A percentile compares a stretch with the other conserved stretches of the same genome.
Conservation (phyloP, 225 moss, liverwort and hornwort species). For the Sphagnum contortum region DNA sequence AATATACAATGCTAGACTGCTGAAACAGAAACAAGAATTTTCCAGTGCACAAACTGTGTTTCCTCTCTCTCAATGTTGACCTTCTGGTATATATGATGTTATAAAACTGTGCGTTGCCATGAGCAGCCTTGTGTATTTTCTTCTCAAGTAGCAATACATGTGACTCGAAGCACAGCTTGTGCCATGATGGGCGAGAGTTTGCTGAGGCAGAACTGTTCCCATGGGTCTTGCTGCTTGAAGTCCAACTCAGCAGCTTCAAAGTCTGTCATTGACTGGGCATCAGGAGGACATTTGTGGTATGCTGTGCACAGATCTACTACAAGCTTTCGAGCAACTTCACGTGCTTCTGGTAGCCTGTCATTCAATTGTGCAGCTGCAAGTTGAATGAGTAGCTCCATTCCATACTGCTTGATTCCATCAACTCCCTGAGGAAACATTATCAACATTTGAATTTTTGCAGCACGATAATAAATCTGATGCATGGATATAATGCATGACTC, state of each 20-base stretch:
- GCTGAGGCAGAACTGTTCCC: conserved; percentile 83
- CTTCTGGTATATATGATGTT: too few species aligned
- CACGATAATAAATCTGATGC: background rate
- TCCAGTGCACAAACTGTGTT: too few species aligned
- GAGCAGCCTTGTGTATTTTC: too few species aligned
- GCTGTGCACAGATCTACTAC: conserved; percentile 79
- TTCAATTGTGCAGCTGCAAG: conserved; percentile 86
- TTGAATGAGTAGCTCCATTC: conserved; percentile 64
- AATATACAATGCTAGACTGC: too few species aligned
- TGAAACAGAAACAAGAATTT: too few species aligned
- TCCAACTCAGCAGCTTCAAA: conserved; percentile 21
- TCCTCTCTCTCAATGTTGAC: too few species aligned
- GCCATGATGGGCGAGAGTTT: conserved; percentile 82
- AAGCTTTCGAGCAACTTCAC: conserved; percentile 91
- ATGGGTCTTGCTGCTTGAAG: conserved; percentile 43
- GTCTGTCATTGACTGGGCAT: conserved; percentile 11
- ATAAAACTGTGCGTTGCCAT: too few species aligned
- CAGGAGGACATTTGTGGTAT: conserved; percentile 47
- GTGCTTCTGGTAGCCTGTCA: conserved; percentile 94
- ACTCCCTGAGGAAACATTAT: conserved; percentile 36
- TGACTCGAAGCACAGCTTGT: conserved; percentile 94
- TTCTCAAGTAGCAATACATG: conserved; percentile 54
- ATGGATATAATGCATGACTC: background rate
- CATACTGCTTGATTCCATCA: conserved; percentile 73
- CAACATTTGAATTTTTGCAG: background rate